A percentile compares a stretch with the other conserved stretches of the same genome.
phyloP scores from a whole-genome alignment of 2,329 filamentous ascomycete genomes.

The Geosmithia putterillii region DNA sequence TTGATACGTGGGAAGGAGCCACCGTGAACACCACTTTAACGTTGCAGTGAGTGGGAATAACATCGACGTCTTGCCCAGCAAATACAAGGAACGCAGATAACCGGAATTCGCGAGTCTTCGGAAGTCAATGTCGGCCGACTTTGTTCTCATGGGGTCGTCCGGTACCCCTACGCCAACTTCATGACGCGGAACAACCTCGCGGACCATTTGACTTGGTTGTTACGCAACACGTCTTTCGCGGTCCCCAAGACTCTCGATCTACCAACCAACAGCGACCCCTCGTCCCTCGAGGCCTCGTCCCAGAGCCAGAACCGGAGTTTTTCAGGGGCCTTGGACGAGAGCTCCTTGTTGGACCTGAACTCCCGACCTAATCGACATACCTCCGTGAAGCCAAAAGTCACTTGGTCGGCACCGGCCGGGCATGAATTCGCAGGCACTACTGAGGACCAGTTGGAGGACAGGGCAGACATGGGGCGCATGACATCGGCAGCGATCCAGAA shows the following conservation, averaged over 20 bases:
- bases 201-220: conserved; percentile 45
- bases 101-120: neutral
- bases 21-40: neutral
- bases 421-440: neutral
- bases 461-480: conserved; percentile 28
- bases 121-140: conserved; percentile 1
- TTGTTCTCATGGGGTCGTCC: conserved; percentile 7
- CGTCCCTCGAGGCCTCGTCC: conserved; percentile 9
- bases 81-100: neutral
- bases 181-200: conserved; percentile 52
- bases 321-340: neutral
- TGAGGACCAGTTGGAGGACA: neutral
- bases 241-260: conserved; percentile 25
- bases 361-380: neutral
- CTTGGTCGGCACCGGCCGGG: neutral
- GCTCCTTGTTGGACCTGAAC: neutral
- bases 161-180: conserved; percentile 24
- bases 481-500: conserved; percentile 29
- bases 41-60: conserved; percentile 1
- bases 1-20: neutral
- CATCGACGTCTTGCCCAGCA: neutral
- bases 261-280: conserved; percentile 16
- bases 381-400: neutral
- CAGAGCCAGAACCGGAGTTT: conserved; percentile 11
- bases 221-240: conserved; percentile 31